These are phyloP conservation scores for Dendrobium huoshanense DNA, from an alignment of 106 monocot genomes.

Conservation along the genomic window DNA sequence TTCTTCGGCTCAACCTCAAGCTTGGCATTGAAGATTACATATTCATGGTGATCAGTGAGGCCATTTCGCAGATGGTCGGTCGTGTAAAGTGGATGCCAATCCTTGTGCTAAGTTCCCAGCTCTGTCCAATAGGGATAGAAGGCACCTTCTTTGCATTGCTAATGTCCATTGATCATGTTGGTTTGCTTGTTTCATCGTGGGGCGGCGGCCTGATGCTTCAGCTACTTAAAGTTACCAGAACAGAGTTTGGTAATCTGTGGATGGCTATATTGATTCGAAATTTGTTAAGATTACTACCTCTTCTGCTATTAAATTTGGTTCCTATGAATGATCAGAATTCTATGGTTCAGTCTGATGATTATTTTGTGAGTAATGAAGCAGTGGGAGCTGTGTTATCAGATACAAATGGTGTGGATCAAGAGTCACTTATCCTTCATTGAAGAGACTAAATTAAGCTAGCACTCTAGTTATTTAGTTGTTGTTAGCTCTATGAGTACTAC, in stretches of 20 bases:
- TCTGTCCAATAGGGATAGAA: constrained; percentile 80
- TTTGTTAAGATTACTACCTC: constrained; percentile 39
- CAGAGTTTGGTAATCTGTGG: constrained; percentile 65
- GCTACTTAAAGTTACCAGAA: constrained; percentile 46
- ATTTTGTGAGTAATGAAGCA: background rate
- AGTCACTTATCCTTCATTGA: no score
- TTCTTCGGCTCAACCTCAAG: constrained; percentile 51
- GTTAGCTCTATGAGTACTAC: no score
- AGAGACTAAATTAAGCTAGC: no score
- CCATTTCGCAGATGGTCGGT: constrained; percentile 47
- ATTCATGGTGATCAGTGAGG: constrained; percentile 55
- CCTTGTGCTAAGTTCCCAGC: constrained; percentile 68
- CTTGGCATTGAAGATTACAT: constrained; percentile 55
- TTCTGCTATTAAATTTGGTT: constrained; percentile 52
- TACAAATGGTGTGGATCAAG: no score
- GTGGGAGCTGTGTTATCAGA: no score
- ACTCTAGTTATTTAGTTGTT: no score
- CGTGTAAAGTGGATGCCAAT: constrained; percentile 86
- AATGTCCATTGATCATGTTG: constrained; percentile 78
- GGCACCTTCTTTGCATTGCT: constrained; percentile 87
- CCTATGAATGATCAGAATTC: constrained; percentile 46
- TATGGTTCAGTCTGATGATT: constrained; percentile 14
- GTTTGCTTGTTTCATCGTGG: constrained; percentile 59
- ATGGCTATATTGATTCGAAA: constrained; percentile 54
- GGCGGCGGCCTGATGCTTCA: constrained; percentile 62